Base-by-base conservation (phyloP, 176 grass and related monocot genomes). In the Musa acuminata region DNA sequence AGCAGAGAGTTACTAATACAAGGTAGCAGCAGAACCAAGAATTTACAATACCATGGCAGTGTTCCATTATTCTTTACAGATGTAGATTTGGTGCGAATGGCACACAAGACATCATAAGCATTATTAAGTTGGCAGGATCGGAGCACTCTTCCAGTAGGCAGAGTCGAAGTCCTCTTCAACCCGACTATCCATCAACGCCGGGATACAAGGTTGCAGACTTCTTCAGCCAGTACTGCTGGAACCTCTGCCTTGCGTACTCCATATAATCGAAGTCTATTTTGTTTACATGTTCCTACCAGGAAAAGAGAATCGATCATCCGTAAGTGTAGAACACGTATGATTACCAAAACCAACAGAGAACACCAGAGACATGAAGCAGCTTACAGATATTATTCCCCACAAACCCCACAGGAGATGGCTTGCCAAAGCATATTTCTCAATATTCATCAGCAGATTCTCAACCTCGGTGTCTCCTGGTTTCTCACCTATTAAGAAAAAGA, bases 241-340 rank as follows among this genome's bases (percentile, higher is more conserved):
- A 89, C 86, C 96, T 99, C 81, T 99, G 96, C 25, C 88, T 94
- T 53, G 96, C 88, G 9, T 99, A 99, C 66, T 95, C 88, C 79
- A 83, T 87, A 81, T 99, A 99, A 72, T 99, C 84, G n/a, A 99
- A 99, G 84, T 99, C 96, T 20, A 99, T 99, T 8, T 95, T 88
- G 26, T 95, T 99, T 49, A 87, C 88, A 81, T 91, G 91, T 51
- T 81, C 88, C 96, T 99, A 81, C 43, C 35, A 78, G 24, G 12
- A 16, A 78, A 69, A 78, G 62, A 4, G 75, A 71, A n/a, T 14
- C 53, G 73, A 54, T 83, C 53, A 85, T 80, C n/a, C 24, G 35
- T 24, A 75, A 9, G 13, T 26, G 49, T 26, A 26, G 35, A 63
- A 51, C 17, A 19, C 12, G 72, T 53, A 71, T 23, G 63, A 29